Evolutionary conservation across 306 rosid species (phyloP).

Genomic region (Fagus sylvatica): DNA sequence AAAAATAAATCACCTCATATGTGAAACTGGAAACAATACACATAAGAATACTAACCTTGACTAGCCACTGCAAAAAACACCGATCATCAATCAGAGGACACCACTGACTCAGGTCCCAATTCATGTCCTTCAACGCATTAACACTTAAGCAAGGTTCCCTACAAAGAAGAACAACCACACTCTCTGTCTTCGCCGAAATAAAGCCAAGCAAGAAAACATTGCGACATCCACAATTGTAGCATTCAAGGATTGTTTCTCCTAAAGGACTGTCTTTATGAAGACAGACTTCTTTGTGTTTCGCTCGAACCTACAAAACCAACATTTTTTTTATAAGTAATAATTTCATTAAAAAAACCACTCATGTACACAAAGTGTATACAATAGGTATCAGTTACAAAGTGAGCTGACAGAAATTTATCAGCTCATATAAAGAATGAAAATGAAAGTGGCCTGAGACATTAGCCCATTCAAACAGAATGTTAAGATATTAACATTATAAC

Average conservation of each 20-base stretch:
- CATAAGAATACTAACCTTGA: conserved; percentile 62
- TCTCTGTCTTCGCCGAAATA: conserved; percentile 99
- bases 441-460: too few species aligned
- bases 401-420: too few species aligned
- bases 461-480: too few species aligned
- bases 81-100: conserved; percentile 98
- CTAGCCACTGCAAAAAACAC: conserved; percentile 99
- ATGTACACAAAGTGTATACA: too few species aligned
- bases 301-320: conserved; percentile 75
- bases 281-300: conserved; percentile 98
- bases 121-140: conserved; percentile 99
- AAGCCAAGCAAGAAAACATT: conserved; percentile 98
- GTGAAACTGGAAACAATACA: conserved; percentile 6
- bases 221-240: conserved; percentile 98
- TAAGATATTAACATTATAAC: neutral
- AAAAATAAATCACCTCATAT: neutral
- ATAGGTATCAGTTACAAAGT: too few species aligned
- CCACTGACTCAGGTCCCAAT: conserved; percentile 99
- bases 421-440: too few species aligned
- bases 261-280: conserved; percentile 97
- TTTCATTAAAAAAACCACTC: too few species aligned
- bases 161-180: conserved; percentile 98
- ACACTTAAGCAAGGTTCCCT: conserved; percentile 99
- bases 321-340: too few species aligned
- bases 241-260: conserved; percentile 99